phyloP scores from a whole-genome alignment of 768 basidiomycete species.

The Bullera alba region DNA sequence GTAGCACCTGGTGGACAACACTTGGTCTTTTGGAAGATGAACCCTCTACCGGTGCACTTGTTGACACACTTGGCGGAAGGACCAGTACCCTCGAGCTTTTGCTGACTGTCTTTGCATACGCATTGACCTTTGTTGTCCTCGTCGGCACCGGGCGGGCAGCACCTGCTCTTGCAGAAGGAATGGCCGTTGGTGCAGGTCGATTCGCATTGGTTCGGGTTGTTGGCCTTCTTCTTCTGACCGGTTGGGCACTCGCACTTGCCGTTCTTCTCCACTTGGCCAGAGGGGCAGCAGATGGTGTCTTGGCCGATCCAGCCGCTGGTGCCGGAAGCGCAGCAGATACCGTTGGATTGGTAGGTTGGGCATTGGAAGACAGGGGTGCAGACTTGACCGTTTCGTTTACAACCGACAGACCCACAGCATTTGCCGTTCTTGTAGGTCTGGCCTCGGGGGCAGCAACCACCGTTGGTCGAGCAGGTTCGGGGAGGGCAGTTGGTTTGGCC shows the following conservation, averaged over 20 bases:
- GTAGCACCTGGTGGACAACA: constrained; percentile 16
- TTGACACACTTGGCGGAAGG: not conserved
- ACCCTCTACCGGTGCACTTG: constrained; percentile 5
- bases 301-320: constrained; percentile 21
- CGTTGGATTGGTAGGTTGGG: constrained; percentile 11
- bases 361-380: constrained; percentile 23
- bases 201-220: constrained; percentile 1
- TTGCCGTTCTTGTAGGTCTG: constrained; percentile 28
- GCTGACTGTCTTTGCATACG: not conserved
- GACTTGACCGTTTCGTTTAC: constrained; percentile 7
- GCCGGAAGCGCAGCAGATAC: constrained; percentile 21
- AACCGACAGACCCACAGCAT: constrained; percentile 30
- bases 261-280: constrained; percentile 25
- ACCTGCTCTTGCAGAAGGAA: constrained; percentile 5
- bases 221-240: constrained; percentile 16
- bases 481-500: constrained; percentile 15
- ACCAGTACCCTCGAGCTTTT: not conserved
- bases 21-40: constrained; percentile 2
- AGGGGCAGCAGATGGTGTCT: constrained; percentile 26
- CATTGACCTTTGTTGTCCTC: constrained; percentile 4
- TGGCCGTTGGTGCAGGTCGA: constrained; percentile 8
- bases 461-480: constrained; percentile 23
- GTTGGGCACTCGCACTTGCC: constrained; percentile 19
- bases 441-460: constrained; percentile 34
- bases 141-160: constrained; percentile 10